Evolutionary conservation across 2,329 filamentous ascomycete species (phyloP).

Genomic region (Geosmithia putterillii): DNA sequence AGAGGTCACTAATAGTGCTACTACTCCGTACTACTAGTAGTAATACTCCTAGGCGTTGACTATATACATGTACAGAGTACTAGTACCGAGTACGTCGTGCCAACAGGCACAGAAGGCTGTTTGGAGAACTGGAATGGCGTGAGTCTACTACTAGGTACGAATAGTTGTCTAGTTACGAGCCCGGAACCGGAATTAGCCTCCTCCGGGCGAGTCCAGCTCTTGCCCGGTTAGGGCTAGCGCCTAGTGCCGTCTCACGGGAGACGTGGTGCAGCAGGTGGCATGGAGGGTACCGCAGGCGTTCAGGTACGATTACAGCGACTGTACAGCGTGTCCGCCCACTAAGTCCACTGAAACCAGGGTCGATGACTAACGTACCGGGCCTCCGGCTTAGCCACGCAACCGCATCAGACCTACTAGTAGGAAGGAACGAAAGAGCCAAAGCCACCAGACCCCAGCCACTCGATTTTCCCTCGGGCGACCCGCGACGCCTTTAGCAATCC

Average conservation of each 20-base stretch:
- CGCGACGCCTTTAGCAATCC: conserved; percentile 11
- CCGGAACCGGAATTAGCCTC: conserved; percentile 1
- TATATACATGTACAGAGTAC: no score
- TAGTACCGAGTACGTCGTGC: no score
- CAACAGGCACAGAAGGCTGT: no score
- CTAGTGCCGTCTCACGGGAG: no score
- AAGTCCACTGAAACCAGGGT: no score
- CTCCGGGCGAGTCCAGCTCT: neutral
- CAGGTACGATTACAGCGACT: no score
- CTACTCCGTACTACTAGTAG: no score
- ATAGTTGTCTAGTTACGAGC: neutral
- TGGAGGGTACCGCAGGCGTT: neutral
- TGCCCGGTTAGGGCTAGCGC: neutral
- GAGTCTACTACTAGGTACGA: neutral
- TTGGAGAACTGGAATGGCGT: no score
- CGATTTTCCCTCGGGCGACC: conserved; percentile 17
- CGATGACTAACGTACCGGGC: no score
- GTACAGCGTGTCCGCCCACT: no score
- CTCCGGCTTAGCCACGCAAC: neutral
- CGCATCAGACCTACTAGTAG: neutral
- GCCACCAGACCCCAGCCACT: conserved; percentile 21
- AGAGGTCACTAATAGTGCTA: no score
- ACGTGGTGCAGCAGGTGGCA: neutral
- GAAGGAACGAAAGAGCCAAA: neutral
- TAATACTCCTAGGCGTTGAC: no score